Evolutionary conservation across 2,329 filamentous ascomycete genomes (phyloP), one percentile per base, ranked within the genome.

Genomic region (Huntiella bhutanensis): DNA sequence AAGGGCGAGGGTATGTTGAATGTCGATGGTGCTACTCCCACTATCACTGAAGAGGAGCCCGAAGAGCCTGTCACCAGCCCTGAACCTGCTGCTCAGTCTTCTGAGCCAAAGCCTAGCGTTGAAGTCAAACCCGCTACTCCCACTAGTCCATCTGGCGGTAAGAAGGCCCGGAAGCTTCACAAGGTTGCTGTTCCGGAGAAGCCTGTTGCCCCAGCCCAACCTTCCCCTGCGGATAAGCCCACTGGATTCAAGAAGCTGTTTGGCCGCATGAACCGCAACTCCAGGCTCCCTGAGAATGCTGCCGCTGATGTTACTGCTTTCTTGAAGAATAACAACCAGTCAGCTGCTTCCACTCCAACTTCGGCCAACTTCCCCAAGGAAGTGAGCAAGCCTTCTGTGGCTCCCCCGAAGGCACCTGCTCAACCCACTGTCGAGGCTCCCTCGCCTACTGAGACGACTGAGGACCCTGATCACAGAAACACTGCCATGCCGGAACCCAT

Each of bases 171-270:
- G 58, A 75, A 73, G 58, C 64, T 74, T 12, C 71, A 73, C 51
- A 76, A 75, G 56, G 66, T 65, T 4, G 56, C 57, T 49, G 67
- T 64, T 56, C 62, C 37, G 5, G 45, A 68, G 45, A 62, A 63
- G 52, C 57, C 59, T 19, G 22, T 28, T 28, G 41, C 41, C 32
- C 41, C 43, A 4, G 36, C 39, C 10, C 46, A 36, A 35, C 43
- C 46, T 33, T 33, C 40, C n/a, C 37, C 48, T 17, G 33, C 41
- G 11, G 46, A 46, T 55, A 56, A 56, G 41, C 58, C 37, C 56
- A 48, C 52, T 7, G 73, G 75, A 12, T 68, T 82, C 53, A 71
- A 71, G 51, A 80, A 79, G 60, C 64, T 82, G 37, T 82, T 82
- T 55, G 68, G 69, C 41, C 71, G 75, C 53, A 80, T 75, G 61